Evolutionary conservation across 2,329 filamentous ascomycete genomes (phyloP).

Genomic region (Colletotrichum gloeosporioides): DNA sequence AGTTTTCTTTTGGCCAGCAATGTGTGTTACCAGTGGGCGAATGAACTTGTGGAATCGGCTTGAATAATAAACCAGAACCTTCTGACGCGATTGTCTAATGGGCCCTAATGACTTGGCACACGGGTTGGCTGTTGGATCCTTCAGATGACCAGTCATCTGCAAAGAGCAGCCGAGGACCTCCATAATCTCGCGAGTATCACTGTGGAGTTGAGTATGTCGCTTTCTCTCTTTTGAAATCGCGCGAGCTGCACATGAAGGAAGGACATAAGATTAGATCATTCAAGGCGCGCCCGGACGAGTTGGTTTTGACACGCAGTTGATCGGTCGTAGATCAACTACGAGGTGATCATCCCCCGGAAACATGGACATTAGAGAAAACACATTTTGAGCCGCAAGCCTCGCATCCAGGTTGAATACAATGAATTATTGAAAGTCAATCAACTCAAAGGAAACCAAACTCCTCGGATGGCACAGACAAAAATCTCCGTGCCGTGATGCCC

Average conservation of each 20-base stretch:
- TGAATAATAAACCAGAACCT: background rate
- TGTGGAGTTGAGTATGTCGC: background rate
- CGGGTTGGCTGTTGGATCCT: background rate
- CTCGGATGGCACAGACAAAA: background rate
- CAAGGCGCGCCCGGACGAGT: background rate
- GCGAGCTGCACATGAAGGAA: background rate
- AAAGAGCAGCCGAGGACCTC: background rate
- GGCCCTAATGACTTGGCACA: background rate
- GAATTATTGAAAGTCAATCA: background rate
- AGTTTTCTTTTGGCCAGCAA: background rate
- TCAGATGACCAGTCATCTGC: background rate
- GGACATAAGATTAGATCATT: background rate
- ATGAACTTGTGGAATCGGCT: background rate
- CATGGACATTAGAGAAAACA: background rate
- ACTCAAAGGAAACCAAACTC: background rate
- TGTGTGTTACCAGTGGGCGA: background rate
- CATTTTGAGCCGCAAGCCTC: background rate
- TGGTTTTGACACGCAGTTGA: background rate
- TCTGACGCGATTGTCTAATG: background rate
- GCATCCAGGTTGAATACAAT: background rate
- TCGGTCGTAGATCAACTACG: background rate
- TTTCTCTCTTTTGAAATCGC: background rate
- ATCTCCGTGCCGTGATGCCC: background rate
- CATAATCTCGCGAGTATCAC: background rate
- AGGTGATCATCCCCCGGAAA: background rate